Evolutionary conservation across 179 eudicot species (phyloP).

Genomic region (Silene noctiflora): DNA sequence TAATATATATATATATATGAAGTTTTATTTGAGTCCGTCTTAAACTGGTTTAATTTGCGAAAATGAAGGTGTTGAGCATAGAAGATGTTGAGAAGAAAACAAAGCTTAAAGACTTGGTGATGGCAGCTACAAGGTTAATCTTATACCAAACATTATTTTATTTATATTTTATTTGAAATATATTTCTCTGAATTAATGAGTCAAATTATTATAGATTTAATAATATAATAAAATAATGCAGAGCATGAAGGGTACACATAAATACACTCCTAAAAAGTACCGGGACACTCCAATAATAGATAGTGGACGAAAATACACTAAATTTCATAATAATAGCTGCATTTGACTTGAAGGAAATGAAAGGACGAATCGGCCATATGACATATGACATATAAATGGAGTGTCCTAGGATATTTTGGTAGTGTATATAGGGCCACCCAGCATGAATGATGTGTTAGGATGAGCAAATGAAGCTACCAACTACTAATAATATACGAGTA

Average conservation of each 20-base stretch:
- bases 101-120: conserved; percentile 51
- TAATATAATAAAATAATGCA: background rate
- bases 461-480: conserved; percentile 9
- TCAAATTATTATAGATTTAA: background rate
- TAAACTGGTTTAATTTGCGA: background rate
- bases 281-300: too few relatives aligned
- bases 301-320: too few relatives aligned
- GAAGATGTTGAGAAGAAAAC: conserved; percentile 45
- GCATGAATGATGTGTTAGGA: conserved; percentile 1
- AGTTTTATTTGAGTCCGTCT: background rate
- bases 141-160: background rate
- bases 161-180: background rate
- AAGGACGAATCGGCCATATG: too few relatives aligned
- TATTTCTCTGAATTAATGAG: background rate
- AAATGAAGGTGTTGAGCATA: conserved; percentile 49
- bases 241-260: too few relatives aligned
- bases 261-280: too few relatives aligned
- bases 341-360: too few relatives aligned
- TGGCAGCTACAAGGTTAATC: conserved; percentile 75
- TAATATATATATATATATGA: too few relatives aligned
- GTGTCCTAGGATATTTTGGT: too few relatives aligned
- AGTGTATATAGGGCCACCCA: too few relatives aligned
- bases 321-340: too few relatives aligned
- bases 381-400: too few relatives aligned
- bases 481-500: background rate